Evolutionary conservation across 2,329 filamentous ascomycete genomes (phyloP).

Genomic region (Cladophialophora bantiana): DNA sequence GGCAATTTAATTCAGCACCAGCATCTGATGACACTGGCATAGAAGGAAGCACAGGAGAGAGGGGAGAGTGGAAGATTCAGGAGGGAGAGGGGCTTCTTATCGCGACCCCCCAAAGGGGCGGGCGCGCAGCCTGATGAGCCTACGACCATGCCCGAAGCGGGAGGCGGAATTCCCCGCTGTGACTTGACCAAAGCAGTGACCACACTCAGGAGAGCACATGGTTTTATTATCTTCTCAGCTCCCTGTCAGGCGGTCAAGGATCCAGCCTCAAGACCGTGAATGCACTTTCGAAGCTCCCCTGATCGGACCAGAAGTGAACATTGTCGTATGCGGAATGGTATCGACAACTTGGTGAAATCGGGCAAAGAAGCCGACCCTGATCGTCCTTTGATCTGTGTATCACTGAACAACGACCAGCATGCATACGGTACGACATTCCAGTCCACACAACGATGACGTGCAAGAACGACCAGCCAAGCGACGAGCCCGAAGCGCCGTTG

Average conservation of each 20-base stretch:
- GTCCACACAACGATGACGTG: not conserved
- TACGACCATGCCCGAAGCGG: too few relatives aligned
- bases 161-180: too few relatives aligned
- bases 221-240: not conserved
- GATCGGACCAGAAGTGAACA: not conserved
- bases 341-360: not conserved
- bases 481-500: slow-evolving; percentile 5
- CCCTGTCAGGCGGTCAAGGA: not conserved
- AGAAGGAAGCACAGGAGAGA: too few relatives aligned
- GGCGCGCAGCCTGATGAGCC: too few relatives aligned
- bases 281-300: not conserved
- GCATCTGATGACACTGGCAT: too few relatives aligned
- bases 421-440: not conserved
- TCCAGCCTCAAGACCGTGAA: not conserved
- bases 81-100: too few relatives aligned
- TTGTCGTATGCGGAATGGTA: not conserved
- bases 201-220: not conserved
- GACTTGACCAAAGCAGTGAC: not conserved
- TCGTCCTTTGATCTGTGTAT: not conserved
- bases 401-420: not conserved
- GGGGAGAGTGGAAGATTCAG: too few relatives aligned
- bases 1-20: too few relatives aligned
- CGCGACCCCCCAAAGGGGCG: too few relatives aligned
- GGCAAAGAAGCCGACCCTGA: not conserved
- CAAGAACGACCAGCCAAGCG: slow-evolving; percentile 1